phyloP scores from a whole-genome alignment of 805 yeast genomes.

The Kluyveromyces aestuarii region DNA sequence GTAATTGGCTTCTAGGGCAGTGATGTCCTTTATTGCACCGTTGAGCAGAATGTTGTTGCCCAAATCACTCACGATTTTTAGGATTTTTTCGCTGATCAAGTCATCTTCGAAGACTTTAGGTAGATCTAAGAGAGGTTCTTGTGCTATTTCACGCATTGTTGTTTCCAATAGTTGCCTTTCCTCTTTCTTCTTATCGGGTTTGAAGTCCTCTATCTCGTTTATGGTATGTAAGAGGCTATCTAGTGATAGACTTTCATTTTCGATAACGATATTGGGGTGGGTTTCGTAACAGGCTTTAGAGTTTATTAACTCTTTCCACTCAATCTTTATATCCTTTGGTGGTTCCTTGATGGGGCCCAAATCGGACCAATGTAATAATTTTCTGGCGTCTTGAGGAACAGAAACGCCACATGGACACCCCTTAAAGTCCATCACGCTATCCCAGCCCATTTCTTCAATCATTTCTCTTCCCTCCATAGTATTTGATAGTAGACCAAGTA shows the following conservation, averaged over 20 bases:
- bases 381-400: constrained; percentile 30
- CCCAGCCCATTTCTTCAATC: constrained; percentile 76
- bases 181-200: constrained; percentile 1
- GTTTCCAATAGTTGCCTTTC: background rate
- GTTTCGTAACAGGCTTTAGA: background rate
- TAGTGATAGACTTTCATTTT: background rate
- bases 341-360: background rate
- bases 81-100: constrained; percentile 22
- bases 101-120: constrained; percentile 14
- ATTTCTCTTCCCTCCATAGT: constrained; percentile 79
- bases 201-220: constrained; percentile 4
- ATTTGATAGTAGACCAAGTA: constrained; percentile 61
- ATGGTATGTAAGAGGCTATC: constrained; percentile 4
- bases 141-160: constrained; percentile 1
- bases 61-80: constrained; percentile 40
- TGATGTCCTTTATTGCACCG: constrained; percentile 49
- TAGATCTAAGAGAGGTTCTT: constrained; percentile 6
- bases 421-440: constrained; percentile 35
- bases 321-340: background rate
- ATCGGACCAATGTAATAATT: constrained; percentile 21
- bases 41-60: constrained; percentile 47
- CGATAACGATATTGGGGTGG: background rate
- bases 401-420: constrained; percentile 37
- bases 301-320: constrained; percentile 1
- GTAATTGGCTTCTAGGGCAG: constrained; percentile 39